Base-by-base conservation (phyloP, 2,329 filamentous ascomycete genomes). In the Penicillium sp. region DNA sequence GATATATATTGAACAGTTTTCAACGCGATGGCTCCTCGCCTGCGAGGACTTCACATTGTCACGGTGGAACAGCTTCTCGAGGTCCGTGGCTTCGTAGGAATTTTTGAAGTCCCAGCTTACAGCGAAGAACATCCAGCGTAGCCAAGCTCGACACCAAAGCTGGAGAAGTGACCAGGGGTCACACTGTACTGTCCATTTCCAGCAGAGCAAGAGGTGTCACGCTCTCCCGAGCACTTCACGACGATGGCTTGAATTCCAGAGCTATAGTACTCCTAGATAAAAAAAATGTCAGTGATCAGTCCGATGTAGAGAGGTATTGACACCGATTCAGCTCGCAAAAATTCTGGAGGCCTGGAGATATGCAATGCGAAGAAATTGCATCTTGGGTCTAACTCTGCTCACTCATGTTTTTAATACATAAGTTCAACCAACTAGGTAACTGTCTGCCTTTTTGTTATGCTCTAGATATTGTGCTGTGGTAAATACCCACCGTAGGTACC, bases 181-280 rank as follows among this genome's bases (percentile, higher is more conserved):
- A 69, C 61, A 35, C 60, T 52, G 6, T 61, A 29, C 53, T 58
- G 53, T 12, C 65, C 60, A 47, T 69, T 68, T 9, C 67, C 67
- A 31, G 67, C 67, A 40, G 67, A 69, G 60, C 67, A 69, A 25
- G 53, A 49, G 27, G 29, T 31, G 22, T 69, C 67, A 12, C 67
- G 66, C 54, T 69, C 57, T 3, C 67, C 67, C 2, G 54, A 48
- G 15, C 67, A 69, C 23, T 60, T 55, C 12, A 63, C 23, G 40
- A 49, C 57, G n/a, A 53, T 61, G 8, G 25, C 22, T 2, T 33
- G n/a, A 20, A 57, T 56, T 1, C 67, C 67, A 12, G 45, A 60
- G 54, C 67, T 68, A 49, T 69, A 69, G 53, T 67, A 68, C 42
- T 69, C 67, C 66, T 67, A 45, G 49, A 4, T 14, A 29, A 3